Evolutionary conservation across 2,329 filamentous ascomycete genomes (phyloP).

Genomic region (Cladobotryum protrusum): DNA sequence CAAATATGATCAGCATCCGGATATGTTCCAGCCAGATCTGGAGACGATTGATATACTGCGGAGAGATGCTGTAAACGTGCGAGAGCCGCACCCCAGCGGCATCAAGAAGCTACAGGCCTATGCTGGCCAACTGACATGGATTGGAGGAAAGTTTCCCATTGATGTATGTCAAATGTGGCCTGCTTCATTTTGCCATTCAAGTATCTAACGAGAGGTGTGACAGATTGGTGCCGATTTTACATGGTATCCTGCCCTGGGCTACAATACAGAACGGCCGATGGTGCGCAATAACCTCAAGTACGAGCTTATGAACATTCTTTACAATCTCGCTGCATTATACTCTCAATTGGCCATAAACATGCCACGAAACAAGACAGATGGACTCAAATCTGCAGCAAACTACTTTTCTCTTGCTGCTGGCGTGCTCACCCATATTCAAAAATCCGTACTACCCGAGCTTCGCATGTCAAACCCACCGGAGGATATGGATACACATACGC

Average conservation of each 20-base stretch:
- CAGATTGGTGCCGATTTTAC: conserved; percentile 91
- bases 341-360: conserved; percentile 81
- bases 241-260: conserved; percentile 92
- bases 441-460: conserved; percentile 72
- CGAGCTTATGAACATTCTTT: conserved; percentile 87
- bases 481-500: conserved; percentile 86
- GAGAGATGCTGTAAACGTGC: conserved; percentile 78
- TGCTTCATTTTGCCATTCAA: background rate
- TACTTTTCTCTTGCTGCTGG: conserved; percentile 87
- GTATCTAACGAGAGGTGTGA: conserved; percentile 3
- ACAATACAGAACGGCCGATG: conserved; percentile 71
- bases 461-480: conserved; percentile 77
- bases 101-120: conserved; percentile 86
- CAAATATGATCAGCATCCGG: conserved; percentile 98
- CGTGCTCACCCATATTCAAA: conserved; percentile 71
- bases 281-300: conserved; percentile 63
- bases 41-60: conserved; percentile 79
- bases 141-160: conserved; percentile 91
- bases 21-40: conserved; percentile 87
- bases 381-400: conserved; percentile 80
- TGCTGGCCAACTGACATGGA: conserved; percentile 87
- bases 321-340: conserved; percentile 89
- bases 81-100: conserved; percentile 81
- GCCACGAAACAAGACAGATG: conserved; percentile 71
- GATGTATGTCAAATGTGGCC: conserved; percentile 51